phyloP scores from a whole-genome alignment of 2,329 filamentous ascomycete species.

The Phaeosphaeriaceae sp. region DNA sequence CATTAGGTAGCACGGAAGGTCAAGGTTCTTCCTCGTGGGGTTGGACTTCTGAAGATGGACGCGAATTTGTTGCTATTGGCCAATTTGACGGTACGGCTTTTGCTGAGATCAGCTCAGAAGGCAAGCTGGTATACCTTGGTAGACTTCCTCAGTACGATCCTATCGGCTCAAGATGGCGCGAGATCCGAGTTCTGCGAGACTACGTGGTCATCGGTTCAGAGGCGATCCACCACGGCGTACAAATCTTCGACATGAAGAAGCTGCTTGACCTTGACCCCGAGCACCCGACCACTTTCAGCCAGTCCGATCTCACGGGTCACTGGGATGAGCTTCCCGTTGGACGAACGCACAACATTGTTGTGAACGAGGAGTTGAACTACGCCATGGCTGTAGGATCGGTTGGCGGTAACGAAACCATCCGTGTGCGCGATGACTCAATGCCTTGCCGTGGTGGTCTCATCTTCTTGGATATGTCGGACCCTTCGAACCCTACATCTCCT shows the following conservation, averaged over 20 bases:
- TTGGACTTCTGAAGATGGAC: slow-evolving; percentile 58
- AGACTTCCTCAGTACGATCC: slow-evolving; percentile 56
- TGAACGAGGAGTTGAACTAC: slow-evolving; percentile 39
- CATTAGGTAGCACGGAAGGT: slow-evolving; percentile 54
- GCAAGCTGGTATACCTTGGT: slow-evolving; percentile 59
- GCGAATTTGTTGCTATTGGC: slow-evolving; percentile 61
- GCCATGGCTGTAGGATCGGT: slow-evolving; percentile 37
- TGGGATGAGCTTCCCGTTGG: slow-evolving; percentile 37
- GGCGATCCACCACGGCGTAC: slow-evolving; percentile 58
- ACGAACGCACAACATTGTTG: slow-evolving; percentile 43
- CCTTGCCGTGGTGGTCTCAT: slow-evolving; percentile 60
- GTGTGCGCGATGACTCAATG: slow-evolving; percentile 26
- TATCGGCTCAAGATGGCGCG: slow-evolving; percentile 57
- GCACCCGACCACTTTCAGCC: slow-evolving; percentile 32
- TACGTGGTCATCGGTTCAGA: slow-evolving; percentile 48
- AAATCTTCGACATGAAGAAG: slow-evolving; percentile 67
- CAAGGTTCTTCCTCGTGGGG: slow-evolving; percentile 57
- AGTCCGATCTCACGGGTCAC: slow-evolving; percentile 33
- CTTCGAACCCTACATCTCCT: slow-evolving; percentile 57
- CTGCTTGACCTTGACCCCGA: slow-evolving; percentile 32
- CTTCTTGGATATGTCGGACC: slow-evolving; percentile 63
- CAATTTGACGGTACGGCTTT: slow-evolving; percentile 50
- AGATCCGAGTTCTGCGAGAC: slow-evolving; percentile 53
- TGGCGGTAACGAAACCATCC: slow-evolving; percentile 32
- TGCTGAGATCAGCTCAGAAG: slow-evolving; percentile 51